Percentiles rank a stretch among this genome's conserved stretches.
Evolutionary conservation across 2,329 filamentous ascomycete genomes (phyloP).

Genomic region (Cordyceps cateniannulata): DNA sequence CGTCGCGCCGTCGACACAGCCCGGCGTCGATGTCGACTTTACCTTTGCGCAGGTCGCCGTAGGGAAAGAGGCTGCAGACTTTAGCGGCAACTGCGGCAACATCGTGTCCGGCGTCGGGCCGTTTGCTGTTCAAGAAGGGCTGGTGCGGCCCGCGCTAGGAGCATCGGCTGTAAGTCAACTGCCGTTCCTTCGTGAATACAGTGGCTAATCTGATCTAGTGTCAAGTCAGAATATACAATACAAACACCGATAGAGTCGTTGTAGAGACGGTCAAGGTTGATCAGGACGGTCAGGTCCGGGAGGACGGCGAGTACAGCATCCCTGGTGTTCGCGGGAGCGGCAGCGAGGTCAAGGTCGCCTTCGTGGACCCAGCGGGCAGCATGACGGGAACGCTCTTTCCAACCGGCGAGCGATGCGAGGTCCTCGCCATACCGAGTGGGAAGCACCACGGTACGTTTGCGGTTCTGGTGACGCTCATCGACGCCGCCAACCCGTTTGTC

Average conservation of each 20-base stretch:
- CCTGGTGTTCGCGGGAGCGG: conserved; percentile 51
- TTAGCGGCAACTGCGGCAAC: conserved; percentile 57
- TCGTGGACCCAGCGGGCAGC: conserved; percentile 52
- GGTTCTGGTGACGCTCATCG: conserved; percentile 26
- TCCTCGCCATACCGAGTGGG: background rate
- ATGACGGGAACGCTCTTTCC: conserved; percentile 54
- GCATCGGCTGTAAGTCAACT: conserved; percentile 23
- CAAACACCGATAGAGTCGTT: conserved; percentile 54
- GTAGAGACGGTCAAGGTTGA: conserved; percentile 46
- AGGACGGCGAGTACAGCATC: conserved; percentile 46
- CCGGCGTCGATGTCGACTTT: conserved; percentile 48
- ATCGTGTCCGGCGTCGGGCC: conserved; percentile 55
- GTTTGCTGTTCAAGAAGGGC: conserved; percentile 48
- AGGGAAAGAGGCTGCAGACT: conserved; percentile 46
- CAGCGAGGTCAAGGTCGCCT: conserved; percentile 50
- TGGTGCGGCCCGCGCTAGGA: conserved; percentile 23
- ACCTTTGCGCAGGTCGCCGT: conserved; percentile 31
- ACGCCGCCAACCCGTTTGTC: conserved; percentile 34
- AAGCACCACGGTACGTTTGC: conserved; percentile 19
- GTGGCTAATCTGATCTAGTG: background rate
- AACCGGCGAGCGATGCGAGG: conserved; percentile 44
- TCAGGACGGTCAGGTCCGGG: conserved; percentile 38
- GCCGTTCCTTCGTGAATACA: no score
- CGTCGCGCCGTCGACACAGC: conserved; percentile 34
- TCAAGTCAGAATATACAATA: conserved; percentile 48